Conservation (phyloP, 2,329 filamentous ascomycete species). For the Didymella segeticola region DNA sequence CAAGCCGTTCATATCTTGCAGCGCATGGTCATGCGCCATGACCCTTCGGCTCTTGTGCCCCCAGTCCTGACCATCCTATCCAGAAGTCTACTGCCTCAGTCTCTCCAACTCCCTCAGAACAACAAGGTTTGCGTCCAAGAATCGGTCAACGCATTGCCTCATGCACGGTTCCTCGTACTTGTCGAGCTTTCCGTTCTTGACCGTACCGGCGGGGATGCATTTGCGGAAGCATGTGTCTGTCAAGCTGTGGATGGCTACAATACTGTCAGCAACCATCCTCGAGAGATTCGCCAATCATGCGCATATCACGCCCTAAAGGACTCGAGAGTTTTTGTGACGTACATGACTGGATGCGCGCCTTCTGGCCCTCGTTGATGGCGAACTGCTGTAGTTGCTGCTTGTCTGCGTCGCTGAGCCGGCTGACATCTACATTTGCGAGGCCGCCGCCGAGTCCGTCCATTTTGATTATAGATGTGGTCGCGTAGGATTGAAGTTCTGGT, state of each 20-base stretch:
- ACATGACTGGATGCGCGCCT: constrained; percentile 70
- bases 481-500: not conserved
- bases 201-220: constrained; percentile 77
- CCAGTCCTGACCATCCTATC: not conserved
- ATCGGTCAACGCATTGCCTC: constrained; percentile 91
- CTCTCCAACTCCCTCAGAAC: constrained; percentile 85
- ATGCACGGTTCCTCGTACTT: constrained; percentile 81
- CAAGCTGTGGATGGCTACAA: constrained; percentile 65
- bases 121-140: constrained; percentile 84
- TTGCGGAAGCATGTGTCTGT: constrained; percentile 92
- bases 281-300: not conserved
- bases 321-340: no score
- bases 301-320: not conserved
- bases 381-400: constrained; percentile 89
- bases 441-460: constrained; percentile 53
- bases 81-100: constrained; percentile 48
- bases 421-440: constrained; percentile 65
- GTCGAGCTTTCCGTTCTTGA: constrained; percentile 76
- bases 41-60: not conserved
- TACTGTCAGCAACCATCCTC: not conserved
- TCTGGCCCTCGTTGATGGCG: constrained; percentile 83
- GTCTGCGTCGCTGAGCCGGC: constrained; percentile 79
- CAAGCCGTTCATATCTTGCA: not conserved
- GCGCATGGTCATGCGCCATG: not conserved
- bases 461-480: constrained; percentile 6